Evolutionary conservation across 2,329 filamentous ascomycete genomes (phyloP), one percentile per base, ranked within the genome.

Genomic region (Aspergillus persii): DNA sequence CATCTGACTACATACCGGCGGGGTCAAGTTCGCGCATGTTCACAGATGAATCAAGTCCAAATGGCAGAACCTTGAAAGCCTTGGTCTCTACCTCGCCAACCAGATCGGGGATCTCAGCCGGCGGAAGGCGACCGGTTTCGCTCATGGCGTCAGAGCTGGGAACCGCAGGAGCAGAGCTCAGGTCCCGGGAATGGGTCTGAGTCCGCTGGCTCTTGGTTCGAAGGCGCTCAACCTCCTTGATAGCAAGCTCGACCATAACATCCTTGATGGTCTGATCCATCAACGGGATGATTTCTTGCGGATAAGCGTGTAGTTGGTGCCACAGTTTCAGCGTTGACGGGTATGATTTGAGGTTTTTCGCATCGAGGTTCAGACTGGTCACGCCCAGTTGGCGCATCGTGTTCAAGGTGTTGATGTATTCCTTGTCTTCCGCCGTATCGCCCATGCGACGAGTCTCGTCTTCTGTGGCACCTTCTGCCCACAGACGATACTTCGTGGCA

Each of bases 231-330:
- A 90, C 91, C 69, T 96, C 89, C 60, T 89, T 88, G 62, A 90
- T 86, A 0, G 94, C 92, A 53, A 98, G 80, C 71, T 96, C 93
- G 27, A 95, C 86, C 89, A 98, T 96, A 56, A 92, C 83, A 77
- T 99, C 94, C 72, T 96, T 96, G 53, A 97, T 86, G 5, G 88
- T 88, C 75, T 96, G 91, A 83, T 99, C 96, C 89, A 99, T 96
- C 50, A 98, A 83, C 2, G 94, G 93, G 49, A 99, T 90, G 55
- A 99, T 93, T 82, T 99, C 95, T 71, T 95, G 92, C 0, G 95
- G 95, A 71, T 97, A 99, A 12, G 90, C 89, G 73, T 96, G 91
- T 59, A 96, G 82, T 76, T 99, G 96, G 74, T 98, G 91, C 91
- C 92, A 98, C 57, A 99, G 81, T 78, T 98, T 98, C 68, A 89